Percentiles rank a stretch among this genome's conserved stretches.
Evolutionary conservation across 23 red algal genomes (phyloP).

Genomic region (Gracilaria vermiculophylla): DNA sequence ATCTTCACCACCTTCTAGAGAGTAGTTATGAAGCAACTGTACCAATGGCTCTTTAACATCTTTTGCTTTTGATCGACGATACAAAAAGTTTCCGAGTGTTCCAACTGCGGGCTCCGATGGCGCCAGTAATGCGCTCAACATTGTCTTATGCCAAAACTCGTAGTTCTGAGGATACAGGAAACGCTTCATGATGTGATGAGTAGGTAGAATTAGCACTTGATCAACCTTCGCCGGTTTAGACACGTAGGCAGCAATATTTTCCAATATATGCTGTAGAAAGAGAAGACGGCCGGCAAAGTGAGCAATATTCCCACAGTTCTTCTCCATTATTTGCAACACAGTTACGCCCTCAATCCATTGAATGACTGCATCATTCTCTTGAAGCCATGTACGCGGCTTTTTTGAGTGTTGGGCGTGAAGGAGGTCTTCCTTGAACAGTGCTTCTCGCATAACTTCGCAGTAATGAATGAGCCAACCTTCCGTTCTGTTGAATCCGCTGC

Average conservation of each 20-base stretch:
- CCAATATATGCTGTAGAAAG: conserved; percentile 76
- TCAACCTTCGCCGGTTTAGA: conserved; percentile 28
- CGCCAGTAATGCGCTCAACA: conserved; percentile 55
- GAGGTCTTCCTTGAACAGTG: conserved; percentile 48
- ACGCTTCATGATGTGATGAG: conserved; percentile 77
- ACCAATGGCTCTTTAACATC: conserved; percentile 25
- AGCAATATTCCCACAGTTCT: conserved; percentile 89
- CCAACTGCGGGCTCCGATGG: conserved; percentile 22
- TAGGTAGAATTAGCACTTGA: conserved; percentile 64
- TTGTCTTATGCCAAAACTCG: conserved; percentile 80
- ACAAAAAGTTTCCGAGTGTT: conserved; percentile 71
- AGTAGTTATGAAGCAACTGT: conserved; percentile 69
- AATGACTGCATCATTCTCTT: conserved; percentile 51
- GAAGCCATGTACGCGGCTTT: conserved; percentile 20
- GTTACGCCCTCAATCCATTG: conserved; percentile 75
- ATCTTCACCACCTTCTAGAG: conserved; percentile 1
- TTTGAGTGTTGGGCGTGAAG: conserved; percentile 4
- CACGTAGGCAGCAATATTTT: conserved; percentile 59
- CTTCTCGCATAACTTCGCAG: conserved; percentile 44
- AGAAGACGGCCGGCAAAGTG: conserved; percentile 75
- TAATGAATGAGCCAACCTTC: conserved; percentile 71
- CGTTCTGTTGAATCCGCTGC: conserved; percentile 64
- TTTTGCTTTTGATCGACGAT: conserved; percentile 22
- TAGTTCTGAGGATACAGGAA: conserved; percentile 80
- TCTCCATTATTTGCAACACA: conserved; percentile 75